A percentile compares a stretch with the other conserved stretches of the same genome.
phyloP scores from a whole-genome alignment of 495 filamentous ascomycete genomes.

The Friedmanniomyces simplex region DNA sequence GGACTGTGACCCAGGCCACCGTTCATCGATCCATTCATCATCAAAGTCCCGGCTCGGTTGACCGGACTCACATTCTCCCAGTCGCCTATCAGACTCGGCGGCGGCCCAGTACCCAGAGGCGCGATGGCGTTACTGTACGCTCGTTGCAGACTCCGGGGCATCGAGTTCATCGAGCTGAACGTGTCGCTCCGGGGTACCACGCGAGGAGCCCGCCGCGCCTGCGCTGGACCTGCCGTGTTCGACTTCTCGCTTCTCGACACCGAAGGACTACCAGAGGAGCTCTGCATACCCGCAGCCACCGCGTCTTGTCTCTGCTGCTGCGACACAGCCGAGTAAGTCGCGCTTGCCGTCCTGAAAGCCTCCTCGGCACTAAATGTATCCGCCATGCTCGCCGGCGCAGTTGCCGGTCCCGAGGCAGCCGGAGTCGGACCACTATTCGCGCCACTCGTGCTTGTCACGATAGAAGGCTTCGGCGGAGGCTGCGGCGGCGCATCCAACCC shows the following conservation, averaged over 20 bases:
- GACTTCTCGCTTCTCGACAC: neutral
- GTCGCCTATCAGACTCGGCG: constrained; percentile 15
- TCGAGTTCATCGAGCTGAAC: constrained; percentile 6
- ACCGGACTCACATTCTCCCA: constrained; percentile 18
- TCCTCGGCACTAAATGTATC: constrained; percentile 18
- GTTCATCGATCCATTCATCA: neutral
- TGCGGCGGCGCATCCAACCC: constrained; percentile 12
- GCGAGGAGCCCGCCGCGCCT: neutral
- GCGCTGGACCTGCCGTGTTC: neutral
- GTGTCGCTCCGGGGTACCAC: neutral
- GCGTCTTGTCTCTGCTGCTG: neutral
- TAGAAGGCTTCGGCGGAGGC: constrained; percentile 7
- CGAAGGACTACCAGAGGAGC: neutral
- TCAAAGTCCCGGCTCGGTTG: neutral
- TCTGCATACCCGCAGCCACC: constrained; percentile 1
- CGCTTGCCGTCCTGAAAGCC: constrained; percentile 7
- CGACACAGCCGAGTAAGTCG: neutral
- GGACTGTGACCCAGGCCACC: neutral
- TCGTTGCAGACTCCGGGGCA: constrained; percentile 14
- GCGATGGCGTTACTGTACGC: constrained; percentile 16
- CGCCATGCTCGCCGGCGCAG: constrained; percentile 9
- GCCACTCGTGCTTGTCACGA: constrained; percentile 2
- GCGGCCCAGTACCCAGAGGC: constrained; percentile 9
- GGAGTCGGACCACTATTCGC: neutral
- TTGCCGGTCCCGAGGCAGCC: neutral